Evolutionary conservation across 2,329 filamentous ascomycete species (phyloP).

Genomic region (Hyphodiscus sp.): DNA sequence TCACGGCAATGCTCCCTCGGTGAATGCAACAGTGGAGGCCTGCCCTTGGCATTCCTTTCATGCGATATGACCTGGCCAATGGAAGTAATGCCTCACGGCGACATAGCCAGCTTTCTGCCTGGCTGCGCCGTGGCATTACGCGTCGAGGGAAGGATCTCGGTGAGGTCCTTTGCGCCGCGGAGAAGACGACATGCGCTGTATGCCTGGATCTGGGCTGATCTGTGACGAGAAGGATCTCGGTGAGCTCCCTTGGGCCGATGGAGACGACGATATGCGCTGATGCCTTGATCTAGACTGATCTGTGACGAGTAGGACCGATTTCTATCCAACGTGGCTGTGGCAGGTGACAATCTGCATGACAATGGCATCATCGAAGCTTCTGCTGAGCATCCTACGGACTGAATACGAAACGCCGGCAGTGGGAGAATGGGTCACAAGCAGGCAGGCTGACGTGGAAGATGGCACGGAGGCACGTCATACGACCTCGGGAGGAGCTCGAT

Average conservation of each 20-base stretch:
- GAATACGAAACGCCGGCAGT: constrained; percentile 16
- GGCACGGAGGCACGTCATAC: constrained; percentile 8
- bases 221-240: too few relatives aligned
- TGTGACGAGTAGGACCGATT: too few relatives aligned
- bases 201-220: too few relatives aligned
- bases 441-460: constrained; percentile 12
- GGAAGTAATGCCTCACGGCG: not conserved
- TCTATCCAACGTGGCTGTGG: too few relatives aligned
- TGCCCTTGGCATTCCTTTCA: not conserved
- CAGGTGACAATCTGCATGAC: too few relatives aligned
- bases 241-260: too few relatives aligned
- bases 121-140: not conserved
- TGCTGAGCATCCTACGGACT: constrained; percentile 9
- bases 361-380: too few relatives aligned
- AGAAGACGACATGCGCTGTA: too few relatives aligned
- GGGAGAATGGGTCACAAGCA: constrained; percentile 12
- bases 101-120: constrained; percentile 3
- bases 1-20: not conserved
- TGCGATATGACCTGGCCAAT: constrained; percentile 1
- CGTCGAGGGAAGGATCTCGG: not conserved
- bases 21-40: not conserved
- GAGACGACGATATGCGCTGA: too few relatives aligned
- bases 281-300: too few relatives aligned
- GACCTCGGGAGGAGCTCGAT: constrained; percentile 11
- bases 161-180: too few relatives aligned